A percentile compares a stretch with the other conserved stretches of the same genome.
phyloP scores from a whole-genome alignment of 2,329 filamentous ascomycete species.

The Penicillium olsonii region DNA sequence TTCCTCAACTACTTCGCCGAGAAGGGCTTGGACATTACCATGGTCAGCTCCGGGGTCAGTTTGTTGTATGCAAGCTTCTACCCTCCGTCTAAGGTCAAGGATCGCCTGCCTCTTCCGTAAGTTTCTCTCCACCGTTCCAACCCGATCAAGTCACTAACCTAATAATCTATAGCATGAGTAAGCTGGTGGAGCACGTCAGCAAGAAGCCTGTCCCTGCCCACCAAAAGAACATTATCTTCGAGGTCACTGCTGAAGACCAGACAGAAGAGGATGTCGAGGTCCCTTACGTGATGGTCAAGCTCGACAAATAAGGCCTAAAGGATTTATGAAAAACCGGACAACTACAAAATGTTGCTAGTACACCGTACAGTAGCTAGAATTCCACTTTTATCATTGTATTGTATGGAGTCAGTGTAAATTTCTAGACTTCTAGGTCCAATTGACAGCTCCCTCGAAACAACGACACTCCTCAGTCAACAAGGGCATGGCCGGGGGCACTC shows the following conservation, averaged over 20 bases:
- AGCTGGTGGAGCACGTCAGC: constrained; percentile 83
- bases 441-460: too few species aligned
- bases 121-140: constrained; percentile 32
- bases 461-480: too few species aligned
- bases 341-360: constrained; percentile 6
- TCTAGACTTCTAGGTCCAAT: too few species aligned
- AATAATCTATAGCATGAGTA: constrained; percentile 67
- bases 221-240: constrained; percentile 94
- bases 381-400: neutral
- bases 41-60: constrained; percentile 97
- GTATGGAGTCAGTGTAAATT: too few species aligned
- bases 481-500: too few species aligned
- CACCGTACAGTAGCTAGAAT: constrained; percentile 8
- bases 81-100: constrained; percentile 77
- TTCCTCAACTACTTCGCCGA: constrained; percentile 80
- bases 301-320: constrained; percentile 45
- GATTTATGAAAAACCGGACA: constrained; percentile 1
- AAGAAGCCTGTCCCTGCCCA: constrained; percentile 90
- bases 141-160: constrained; percentile 27
- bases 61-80: constrained; percentile 94
- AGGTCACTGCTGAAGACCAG: constrained; percentile 87
- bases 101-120: constrained; percentile 71
- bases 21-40: constrained; percentile 78
- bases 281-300: constrained; percentile 90
- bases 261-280: constrained; percentile 94